phyloP scores from a whole-genome alignment of 352 stramenopile species.

The Phytopythium vexans region DNA sequence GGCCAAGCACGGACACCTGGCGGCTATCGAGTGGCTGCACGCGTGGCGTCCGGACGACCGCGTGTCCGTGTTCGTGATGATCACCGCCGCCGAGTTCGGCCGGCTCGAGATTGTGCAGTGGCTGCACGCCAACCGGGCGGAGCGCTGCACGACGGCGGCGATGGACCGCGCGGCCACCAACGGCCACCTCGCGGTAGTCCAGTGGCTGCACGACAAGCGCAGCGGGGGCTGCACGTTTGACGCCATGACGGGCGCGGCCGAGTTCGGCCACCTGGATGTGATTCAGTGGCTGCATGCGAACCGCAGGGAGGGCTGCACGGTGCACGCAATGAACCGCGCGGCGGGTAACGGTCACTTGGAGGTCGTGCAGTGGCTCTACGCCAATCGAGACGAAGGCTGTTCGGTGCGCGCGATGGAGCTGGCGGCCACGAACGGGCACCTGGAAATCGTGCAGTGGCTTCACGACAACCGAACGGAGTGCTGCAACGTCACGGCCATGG shows the following conservation, averaged over 20 bases:
- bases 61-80: conserved; percentile 38
- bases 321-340: conserved; percentile 42
- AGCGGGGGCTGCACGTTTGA: conserved; percentile 29
- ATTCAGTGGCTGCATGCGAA: conserved; percentile 35
- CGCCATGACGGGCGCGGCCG: conserved; percentile 38
- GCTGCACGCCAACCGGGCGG: conserved; percentile 21
- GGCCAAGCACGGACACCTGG: conserved; percentile 28
- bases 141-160: conserved; percentile 23
- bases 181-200: conserved; percentile 29
- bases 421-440: conserved; percentile 46
- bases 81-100: conserved; percentile 28
- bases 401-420: conserved; percentile 38
- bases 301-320: conserved; percentile 32
- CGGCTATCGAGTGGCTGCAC: conserved; percentile 29
- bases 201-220: conserved; percentile 37
- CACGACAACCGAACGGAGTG: conserved; percentile 33
- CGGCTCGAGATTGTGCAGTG: conserved; percentile 30
- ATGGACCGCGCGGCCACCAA: conserved; percentile 41
- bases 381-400: conserved; percentile 30
- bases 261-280: conserved; percentile 27
- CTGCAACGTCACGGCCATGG: conserved; percentile 44
- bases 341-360: conserved; percentile 43
- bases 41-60: conserved; percentile 19
- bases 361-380: conserved; percentile 41
- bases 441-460: conserved; percentile 50